phyloP scores from a whole-genome alignment of 805 yeast species.

The Candida andamanensis region DNA sequence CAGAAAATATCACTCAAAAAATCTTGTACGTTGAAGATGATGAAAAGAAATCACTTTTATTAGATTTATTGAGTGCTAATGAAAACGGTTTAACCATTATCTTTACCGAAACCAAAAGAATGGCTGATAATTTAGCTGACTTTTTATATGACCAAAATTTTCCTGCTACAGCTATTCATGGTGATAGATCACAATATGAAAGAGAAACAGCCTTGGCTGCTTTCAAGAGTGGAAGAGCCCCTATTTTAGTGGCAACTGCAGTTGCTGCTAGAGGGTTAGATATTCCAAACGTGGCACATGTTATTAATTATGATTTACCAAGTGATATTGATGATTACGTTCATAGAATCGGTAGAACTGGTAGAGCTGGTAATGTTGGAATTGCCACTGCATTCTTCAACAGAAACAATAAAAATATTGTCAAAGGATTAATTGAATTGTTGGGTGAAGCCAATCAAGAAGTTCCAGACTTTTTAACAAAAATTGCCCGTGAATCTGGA shows the following conservation, averaged over 20 bases:
- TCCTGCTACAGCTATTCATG: constrained; percentile 98
- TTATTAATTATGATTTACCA: constrained; percentile 95
- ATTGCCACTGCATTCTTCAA: constrained; percentile 97
- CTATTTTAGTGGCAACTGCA: constrained; percentile 96
- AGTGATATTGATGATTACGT: constrained; percentile 97
- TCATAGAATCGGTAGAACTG: constrained; percentile 99
- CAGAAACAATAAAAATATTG: constrained; percentile 88
- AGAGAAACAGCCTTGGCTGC: constrained; percentile 96
- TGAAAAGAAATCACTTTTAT: constrained; percentile 85
- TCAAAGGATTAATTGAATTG: constrained; percentile 80
- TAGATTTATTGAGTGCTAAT: constrained; percentile 72
- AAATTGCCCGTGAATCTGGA: constrained; percentile 71
- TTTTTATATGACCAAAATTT: constrained; percentile 82
- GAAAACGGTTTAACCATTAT: constrained; percentile 85
- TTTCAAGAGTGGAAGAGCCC: constrained; percentile 88
- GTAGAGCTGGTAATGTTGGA: constrained; percentile 99
- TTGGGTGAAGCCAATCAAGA: constrained; percentile 96
- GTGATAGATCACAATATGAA: constrained; percentile 97
- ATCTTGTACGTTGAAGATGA: constrained; percentile 89
- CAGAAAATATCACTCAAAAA: constrained; percentile 96
- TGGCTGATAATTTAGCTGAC: constrained; percentile 95
- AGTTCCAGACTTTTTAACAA: constrained; percentile 82
- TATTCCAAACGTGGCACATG: constrained; percentile 98
- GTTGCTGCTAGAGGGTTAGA: constrained; percentile 99
- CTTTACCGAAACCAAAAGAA: constrained; percentile 97